A percentile compares a stretch with the other conserved stretches of the same genome.
Conservation (phyloP, 371 early-diverging fungal genomes). For the Coemansia sp. region DNA sequence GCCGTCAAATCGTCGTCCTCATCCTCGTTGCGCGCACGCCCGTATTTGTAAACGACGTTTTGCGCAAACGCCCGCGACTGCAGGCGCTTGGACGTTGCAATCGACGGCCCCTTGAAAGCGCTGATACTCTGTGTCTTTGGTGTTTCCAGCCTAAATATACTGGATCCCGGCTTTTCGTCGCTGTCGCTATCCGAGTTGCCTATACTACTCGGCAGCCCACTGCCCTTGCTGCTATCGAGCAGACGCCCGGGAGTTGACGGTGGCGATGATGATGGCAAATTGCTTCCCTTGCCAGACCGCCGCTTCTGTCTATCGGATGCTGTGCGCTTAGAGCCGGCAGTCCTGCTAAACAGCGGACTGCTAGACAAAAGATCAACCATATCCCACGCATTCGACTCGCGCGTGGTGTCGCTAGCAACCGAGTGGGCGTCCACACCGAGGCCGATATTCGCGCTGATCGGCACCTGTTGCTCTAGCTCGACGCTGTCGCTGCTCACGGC, state of each 20-base stretch:
- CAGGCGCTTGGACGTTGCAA: conserved; percentile 39
- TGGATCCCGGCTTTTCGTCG: not conserved
- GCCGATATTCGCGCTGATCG: not conserved
- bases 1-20: conserved; percentile 16
- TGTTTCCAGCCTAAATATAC: not conserved
- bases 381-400: conserved; percentile 16
- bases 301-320: not conserved
- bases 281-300: not conserved
- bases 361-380: conserved; percentile 23
- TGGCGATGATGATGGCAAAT: conserved; percentile 38
- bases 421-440: not conserved
- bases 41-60: conserved; percentile 45
- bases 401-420: not conserved
- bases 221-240: conserved; percentile 15
- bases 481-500: not conserved
- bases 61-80: conserved; percentile 35
- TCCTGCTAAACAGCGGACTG: conserved; percentile 10
- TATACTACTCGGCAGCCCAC: conserved; percentile 18
- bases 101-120: conserved; percentile 28
- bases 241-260: conserved; percentile 36
- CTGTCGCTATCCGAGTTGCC: conserved; percentile 23
- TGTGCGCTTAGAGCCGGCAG: conserved; percentile 7
- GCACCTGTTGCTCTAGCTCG: conserved; percentile 1
- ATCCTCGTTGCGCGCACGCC: conserved; percentile 32
- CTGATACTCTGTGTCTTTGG: conserved; percentile 1